These are phyloP conservation scores for Fusarium zealandicum DNA, from an alignment of 2,329 filamentous ascomycete genomes.

Conservation along the genomic window DNA sequence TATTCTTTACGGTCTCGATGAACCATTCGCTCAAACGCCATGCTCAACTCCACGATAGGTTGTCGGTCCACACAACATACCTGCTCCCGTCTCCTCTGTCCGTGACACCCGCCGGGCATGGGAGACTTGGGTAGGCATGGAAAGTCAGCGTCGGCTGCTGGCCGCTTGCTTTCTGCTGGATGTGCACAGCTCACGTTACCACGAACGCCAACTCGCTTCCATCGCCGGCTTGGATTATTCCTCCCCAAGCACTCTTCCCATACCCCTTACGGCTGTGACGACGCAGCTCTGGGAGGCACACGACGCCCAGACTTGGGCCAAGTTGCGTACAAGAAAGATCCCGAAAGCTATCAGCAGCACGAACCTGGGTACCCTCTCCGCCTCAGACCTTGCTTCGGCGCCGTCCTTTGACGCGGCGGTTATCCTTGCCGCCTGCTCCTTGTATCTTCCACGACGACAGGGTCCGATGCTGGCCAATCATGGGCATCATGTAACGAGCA, in stretches of 20 bases:
- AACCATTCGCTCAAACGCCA: constrained; percentile 13
- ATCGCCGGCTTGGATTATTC: constrained; percentile 48
- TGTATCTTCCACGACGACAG: constrained; percentile 49
- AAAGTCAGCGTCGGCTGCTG: constrained; percentile 62
- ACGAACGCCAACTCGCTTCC: constrained; percentile 54
- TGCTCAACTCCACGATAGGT: constrained; percentile 50
- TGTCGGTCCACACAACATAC: constrained; percentile 45
- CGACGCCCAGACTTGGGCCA: constrained; percentile 55
- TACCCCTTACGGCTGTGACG: constrained; percentile 57
- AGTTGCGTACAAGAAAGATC: constrained; percentile 41
- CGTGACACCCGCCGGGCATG: constrained; percentile 51
- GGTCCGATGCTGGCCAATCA: constrained; percentile 39
- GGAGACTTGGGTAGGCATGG: constrained; percentile 60
- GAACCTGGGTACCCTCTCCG: constrained; percentile 47
- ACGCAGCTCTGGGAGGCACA: constrained; percentile 58
- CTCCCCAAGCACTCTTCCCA: constrained; percentile 47
- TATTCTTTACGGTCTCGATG: constrained; percentile 33
- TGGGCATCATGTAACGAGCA: constrained; percentile 33
- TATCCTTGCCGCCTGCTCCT: constrained; percentile 50
- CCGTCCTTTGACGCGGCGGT: constrained; percentile 51
- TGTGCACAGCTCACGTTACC: constrained; percentile 61
- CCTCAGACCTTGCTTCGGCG: constrained; percentile 46
- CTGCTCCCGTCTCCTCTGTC: constrained; percentile 31
- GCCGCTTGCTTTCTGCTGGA: constrained; percentile 65
- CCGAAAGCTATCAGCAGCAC: constrained; percentile 39